Evolutionary conservation across 2,329 filamentous ascomycete species (phyloP), one percentile per base, ranked within the genome.

Genomic region (Cladosporium sp.): DNA sequence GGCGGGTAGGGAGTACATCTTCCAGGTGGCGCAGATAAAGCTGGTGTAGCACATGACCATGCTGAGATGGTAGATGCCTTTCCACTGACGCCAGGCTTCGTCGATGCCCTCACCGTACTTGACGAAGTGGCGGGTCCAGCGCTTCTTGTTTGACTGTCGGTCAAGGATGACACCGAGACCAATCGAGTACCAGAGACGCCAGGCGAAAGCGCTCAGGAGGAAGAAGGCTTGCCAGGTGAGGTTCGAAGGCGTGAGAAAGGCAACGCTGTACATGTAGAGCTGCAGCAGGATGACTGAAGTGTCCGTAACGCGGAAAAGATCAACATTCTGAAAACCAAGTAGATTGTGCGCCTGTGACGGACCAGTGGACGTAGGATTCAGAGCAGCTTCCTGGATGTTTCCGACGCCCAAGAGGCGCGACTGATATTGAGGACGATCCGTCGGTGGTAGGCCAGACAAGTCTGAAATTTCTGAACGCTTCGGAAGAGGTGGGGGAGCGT

Each of bases 61-160:
- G 70, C 89, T 95, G 58, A 97, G 77, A 66, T 99, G 89, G 64
- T 96, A 96, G 63, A 95, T 83, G 27, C 87, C 89, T 71, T 96
- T 97, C 93, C 93, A 99, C 68, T 99, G 92, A 51, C 86, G 84
- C 93, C 93, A 99, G 3, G 92, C 92, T 70, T 97, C 93, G 54
- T 86, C 85, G 3, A 85, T 85, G 54, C 81, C 90, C 68, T 97
- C 93, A 55, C 93, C 93, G 63, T 86, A 96, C 69, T 99, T 99
- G 71, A 99, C 81, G 66, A 97, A 99, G 73, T 99, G 93, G 20
- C 93, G 84, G 13, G 92, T 97, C 89, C 93, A 97, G 69, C 87
- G 84, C 73, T 97, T 97, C 70, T 85, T 83, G 63, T 86, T 85
- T 17, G 92, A 96, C 69, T 99, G 93, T 50, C 82, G 79, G 61